Base-by-base conservation (phyloP, 1,139 yeast species). In the Saccharomycopsis crataegensis region DNA sequence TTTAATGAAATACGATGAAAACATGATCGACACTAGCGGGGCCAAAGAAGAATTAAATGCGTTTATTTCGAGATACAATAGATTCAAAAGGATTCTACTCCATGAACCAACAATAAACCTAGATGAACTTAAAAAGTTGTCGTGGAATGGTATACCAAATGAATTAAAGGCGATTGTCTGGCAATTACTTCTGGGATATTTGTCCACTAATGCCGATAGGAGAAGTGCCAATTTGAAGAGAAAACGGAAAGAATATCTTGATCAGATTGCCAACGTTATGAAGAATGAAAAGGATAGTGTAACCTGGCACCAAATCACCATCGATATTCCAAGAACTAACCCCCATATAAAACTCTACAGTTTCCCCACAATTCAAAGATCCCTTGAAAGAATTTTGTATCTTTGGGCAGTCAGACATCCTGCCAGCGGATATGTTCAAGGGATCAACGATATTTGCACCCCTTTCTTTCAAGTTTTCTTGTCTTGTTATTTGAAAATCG, bases 351-450 rank as follows among this genome's bases (percentile, higher is more conserved):
- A 79, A 58, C 73, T 93, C 42, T 93, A 93, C 65, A 75, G 84
- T 11, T 79, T 68, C 61, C 77, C 79, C 22, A 73, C 83, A 3
- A 88, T 94, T 0, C 98, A 93, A 63, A 71, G 82, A 56, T 78
- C 95, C 12, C 72, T 93, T 58, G 89, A 93, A 59, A 82, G 86
- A 59, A 82, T 94, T 16, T 70, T 93, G 51, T 94, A 89, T 63
- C 73, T 93, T 38, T 93, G 99, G 99, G 96, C 99, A 0, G 83
- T 93, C 22, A 78, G 99, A 58, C 99, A 94, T 65, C 99, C 99
- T 0, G 97, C 98, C 3, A 83, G 94, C 65, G 99, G 99, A 3
- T 93, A 93, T 67, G 99, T 93, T n/a, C 99, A 93, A 69, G 99
- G 99, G 33, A 94, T 93, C 55, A 93, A 93, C 66, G 99, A 93